These are phyloP conservation scores for Dalbergia cultrata DNA, from an alignment of 306 rosid genomes.

Conservation along the genomic window DNA sequence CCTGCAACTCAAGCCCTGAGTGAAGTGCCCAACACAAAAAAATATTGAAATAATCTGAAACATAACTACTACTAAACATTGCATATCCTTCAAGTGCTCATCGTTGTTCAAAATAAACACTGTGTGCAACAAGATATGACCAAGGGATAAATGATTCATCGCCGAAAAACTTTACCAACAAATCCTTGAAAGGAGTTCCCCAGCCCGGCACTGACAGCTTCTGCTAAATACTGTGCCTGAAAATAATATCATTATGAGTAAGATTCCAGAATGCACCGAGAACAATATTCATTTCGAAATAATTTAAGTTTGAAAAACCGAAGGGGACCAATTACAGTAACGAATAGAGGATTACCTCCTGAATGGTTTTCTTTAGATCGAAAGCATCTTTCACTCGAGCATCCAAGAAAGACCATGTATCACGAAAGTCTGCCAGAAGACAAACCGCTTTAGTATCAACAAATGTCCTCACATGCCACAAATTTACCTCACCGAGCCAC, in stretches of 20 bases:
- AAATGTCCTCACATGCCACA: conserved; percentile 28
- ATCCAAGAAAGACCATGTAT: conserved; percentile 91
- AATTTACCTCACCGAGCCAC: conserved; percentile 13
- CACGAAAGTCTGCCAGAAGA: conserved; percentile 70
- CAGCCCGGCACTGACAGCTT: conserved; percentile 89
- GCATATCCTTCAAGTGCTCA: conserved; percentile 32
- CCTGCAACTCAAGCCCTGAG: not conserved
- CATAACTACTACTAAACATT: conserved; percentile 18
- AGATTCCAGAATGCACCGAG: conserved; percentile 36
- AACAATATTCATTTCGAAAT: not conserved
- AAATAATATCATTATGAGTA: conserved; percentile 37
- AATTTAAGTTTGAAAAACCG: conserved; percentile 15
- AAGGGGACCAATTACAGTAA: conserved; percentile 10
- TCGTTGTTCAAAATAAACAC: conserved; percentile 30
- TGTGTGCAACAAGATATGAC: conserved; percentile 18
- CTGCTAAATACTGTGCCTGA: conserved; percentile 89
- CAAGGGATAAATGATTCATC: conserved; percentile 44
- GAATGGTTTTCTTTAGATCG: conserved; percentile 84
- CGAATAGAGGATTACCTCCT: conserved; percentile 71
- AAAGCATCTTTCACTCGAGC: conserved; percentile 88
- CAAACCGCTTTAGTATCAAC: conserved; percentile 26
- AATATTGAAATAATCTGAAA: conserved; percentile 16
- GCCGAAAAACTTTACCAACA: conserved; percentile 61
- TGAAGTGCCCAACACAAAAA: conserved; percentile 3
- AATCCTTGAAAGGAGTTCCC: conserved; percentile 81